Conservation (phyloP, 2,329 filamentous ascomycete species). For the Aureobasidium sp. region DNA sequence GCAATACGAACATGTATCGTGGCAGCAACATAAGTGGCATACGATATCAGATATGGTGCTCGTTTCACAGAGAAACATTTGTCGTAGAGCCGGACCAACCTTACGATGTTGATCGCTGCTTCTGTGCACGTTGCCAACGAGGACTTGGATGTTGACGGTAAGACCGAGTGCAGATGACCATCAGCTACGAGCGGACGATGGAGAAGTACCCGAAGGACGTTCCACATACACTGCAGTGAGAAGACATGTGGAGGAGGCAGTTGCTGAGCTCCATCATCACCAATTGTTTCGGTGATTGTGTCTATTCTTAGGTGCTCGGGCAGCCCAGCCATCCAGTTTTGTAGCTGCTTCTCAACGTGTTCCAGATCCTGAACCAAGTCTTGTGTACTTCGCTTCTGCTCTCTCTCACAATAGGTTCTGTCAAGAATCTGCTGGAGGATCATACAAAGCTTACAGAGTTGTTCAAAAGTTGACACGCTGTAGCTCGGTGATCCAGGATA, state of each 20-base stretch:
- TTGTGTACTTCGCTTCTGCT: not conserved
- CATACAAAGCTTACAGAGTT: conserved; percentile 39
- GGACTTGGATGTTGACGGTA: not conserved
- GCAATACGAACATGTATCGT: conserved; percentile 48
- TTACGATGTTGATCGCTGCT: conserved; percentile 41
- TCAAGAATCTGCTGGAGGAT: conserved; percentile 37
- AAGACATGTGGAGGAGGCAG: not conserved
- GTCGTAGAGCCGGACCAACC: conserved; percentile 40
- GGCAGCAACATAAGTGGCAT: conserved; percentile 49
- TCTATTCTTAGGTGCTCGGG: not conserved
- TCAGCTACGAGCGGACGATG: conserved; percentile 48
- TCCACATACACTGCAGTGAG: conserved; percentile 32
- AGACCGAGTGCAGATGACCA: conserved; percentile 29
- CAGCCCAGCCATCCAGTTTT: not conserved
- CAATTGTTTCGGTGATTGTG: no score
- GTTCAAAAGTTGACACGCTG: conserved; percentile 38
- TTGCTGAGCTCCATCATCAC: not conserved
- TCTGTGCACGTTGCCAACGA: conserved; percentile 37
- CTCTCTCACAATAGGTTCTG: conserved; percentile 31
- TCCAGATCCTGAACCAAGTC: not conserved
- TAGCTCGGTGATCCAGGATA: conserved; percentile 35
- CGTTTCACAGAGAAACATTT: conserved; percentile 38
- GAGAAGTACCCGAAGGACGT: conserved; percentile 47
- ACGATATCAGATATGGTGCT: conserved; percentile 49
- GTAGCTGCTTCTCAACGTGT: not conserved